Evolutionary conservation across 805 yeast genomes (phyloP).

Genomic region (Candida germanica): DNA sequence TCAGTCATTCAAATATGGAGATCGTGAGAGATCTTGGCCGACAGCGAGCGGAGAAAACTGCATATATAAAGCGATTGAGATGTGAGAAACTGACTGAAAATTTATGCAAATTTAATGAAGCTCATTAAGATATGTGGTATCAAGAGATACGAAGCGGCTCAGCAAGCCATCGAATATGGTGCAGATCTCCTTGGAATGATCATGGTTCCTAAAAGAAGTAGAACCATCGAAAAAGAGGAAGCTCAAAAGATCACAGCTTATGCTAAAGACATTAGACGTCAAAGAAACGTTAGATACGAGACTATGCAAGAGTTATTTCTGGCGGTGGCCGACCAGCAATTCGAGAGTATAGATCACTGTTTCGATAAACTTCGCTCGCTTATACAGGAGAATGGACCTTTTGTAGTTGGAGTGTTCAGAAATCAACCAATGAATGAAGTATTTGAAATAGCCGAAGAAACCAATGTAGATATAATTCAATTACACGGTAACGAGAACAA

Average conservation of each 20-base stretch:
- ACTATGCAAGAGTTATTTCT: constrained; percentile 18
- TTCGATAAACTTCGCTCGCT: constrained; percentile 21
- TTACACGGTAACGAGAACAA: constrained; percentile 68
- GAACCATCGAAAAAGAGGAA: constrained; percentile 53
- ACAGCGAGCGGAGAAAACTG: no score
- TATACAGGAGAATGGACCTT: constrained; percentile 52
- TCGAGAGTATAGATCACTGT: constrained; percentile 22
- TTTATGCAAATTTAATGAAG: constrained; percentile 12
- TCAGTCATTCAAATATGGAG: no score
- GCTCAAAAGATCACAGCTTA: constrained; percentile 27
- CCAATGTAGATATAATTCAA: constrained; percentile 75
- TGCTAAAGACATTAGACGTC: constrained; percentile 23
- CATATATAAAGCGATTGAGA: no score
- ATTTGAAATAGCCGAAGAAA: constrained; percentile 33
- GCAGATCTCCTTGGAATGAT: constrained; percentile 83
- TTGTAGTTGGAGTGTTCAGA: constrained; percentile 84
- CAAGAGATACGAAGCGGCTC: constrained; percentile 63
- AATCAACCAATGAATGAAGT: constrained; percentile 75
- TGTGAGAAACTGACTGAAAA: background rate
- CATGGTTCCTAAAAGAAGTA: constrained; percentile 74
- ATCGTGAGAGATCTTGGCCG: no score
- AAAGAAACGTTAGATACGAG: constrained; percentile 15
- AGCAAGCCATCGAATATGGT: constrained; percentile 63
- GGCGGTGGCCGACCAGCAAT: constrained; percentile 13
- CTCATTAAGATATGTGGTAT: constrained; percentile 88